A percentile compares a stretch with the other conserved stretches of the same genome.
These are phyloP conservation scores for Globisporangium takayamanum DNA, from an alignment of 352 stramenopile species.

Conservation along the genomic window DNA sequence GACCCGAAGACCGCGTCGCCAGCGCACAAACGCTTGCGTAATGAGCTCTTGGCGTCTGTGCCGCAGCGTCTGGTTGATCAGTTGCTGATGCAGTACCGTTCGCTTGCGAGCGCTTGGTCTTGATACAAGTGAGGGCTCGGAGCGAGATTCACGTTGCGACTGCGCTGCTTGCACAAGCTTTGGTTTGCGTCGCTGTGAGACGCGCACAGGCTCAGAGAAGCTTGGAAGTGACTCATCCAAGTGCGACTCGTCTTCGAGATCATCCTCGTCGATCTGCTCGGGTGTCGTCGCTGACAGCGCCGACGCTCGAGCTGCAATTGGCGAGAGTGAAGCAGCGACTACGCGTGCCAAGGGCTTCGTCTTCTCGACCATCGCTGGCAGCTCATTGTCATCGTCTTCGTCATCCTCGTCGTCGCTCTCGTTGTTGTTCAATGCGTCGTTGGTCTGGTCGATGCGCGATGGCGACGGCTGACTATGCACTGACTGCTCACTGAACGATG, in stretches of 20 bases:
- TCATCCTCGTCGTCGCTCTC: slow-evolving; percentile 18
- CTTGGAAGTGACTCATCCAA: slow-evolving; percentile 26
- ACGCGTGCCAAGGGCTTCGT: slow-evolving; percentile 1
- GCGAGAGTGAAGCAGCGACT: neutral
- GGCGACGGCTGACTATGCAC: neutral
- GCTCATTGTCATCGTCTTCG: slow-evolving; percentile 28
- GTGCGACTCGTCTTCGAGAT: slow-evolving; percentile 3
- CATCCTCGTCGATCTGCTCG: neutral
- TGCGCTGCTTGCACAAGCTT: neutral
- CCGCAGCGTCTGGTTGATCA: slow-evolving; percentile 48
- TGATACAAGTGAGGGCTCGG: neutral
- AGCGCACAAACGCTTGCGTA: slow-evolving; percentile 36
- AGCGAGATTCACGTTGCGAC: neutral
- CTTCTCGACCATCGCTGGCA: slow-evolving; percentile 56
- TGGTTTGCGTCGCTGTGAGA: neutral
- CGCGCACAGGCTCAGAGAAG: slow-evolving; percentile 25
- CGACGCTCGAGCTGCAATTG: neutral
- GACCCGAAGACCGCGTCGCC: slow-evolving; percentile 47
- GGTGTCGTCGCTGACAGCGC: neutral
- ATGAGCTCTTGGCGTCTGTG: slow-evolving; percentile 34
- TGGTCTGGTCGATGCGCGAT: neutral
- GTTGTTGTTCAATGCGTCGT: neutral
- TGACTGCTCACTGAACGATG: neutral
- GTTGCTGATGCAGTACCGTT: slow-evolving; percentile 44
- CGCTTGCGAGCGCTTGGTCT: slow-evolving; percentile 6